Conservation (phyloP, 2,329 filamentous ascomycete species). For the Apiospora koreana region DNA sequence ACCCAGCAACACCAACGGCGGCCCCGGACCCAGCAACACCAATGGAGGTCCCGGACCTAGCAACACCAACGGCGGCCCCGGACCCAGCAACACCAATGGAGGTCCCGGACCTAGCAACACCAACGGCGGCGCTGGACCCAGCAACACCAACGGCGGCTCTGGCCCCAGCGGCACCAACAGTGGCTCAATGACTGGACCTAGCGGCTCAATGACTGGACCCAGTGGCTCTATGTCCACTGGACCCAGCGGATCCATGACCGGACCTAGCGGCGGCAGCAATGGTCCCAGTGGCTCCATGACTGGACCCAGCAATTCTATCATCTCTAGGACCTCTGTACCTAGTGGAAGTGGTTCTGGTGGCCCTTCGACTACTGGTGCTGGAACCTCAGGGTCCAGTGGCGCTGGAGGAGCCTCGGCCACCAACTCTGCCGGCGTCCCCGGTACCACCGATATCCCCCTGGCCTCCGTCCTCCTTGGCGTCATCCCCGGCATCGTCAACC, state of each 20-base stretch:
- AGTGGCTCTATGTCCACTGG: background rate
- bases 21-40: background rate
- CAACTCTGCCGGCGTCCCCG: constrained; percentile 16
- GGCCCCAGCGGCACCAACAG: background rate
- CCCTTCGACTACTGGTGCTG: background rate
- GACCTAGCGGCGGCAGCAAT: background rate
- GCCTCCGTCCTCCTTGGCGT: constrained; percentile 22
- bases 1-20: background rate
- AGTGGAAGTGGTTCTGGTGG: background rate
- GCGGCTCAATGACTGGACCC: background rate
- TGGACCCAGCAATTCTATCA: background rate
- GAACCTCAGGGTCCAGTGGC: background rate
- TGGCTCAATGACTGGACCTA: background rate
- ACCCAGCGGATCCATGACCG: background rate
- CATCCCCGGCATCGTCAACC: constrained; percentile 12
- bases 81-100: background rate
- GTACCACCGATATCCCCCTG: constrained; percentile 20
- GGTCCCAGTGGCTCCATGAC: background rate
- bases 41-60: no score
- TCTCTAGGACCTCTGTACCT: background rate
- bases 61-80: background rate
- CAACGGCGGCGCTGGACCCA: background rate
- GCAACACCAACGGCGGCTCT: no score
- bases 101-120: background rate
- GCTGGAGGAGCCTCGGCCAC: constrained; percentile 2